These are phyloP conservation scores for Colletotrichum somersetense DNA, from an alignment of 2,329 filamentous ascomycete genomes.

Conservation along the genomic window DNA sequence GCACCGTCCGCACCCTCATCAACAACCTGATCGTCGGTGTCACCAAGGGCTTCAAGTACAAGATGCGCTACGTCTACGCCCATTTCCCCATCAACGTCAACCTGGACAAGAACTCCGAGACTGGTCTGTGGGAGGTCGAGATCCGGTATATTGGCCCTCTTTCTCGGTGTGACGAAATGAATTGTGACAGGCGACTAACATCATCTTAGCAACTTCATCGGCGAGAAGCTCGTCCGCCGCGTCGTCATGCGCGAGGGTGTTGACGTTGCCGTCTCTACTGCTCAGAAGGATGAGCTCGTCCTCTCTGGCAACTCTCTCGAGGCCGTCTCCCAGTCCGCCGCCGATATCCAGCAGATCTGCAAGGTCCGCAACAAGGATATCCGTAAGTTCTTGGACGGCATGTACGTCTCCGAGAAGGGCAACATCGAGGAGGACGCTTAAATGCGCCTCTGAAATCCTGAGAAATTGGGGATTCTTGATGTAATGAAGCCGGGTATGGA, in stretches of 20 bases:
- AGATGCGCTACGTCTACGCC: conserved; percentile 99
- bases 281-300: conserved; percentile 97
- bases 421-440: conserved; percentile 84
- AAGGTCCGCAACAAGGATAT: conserved; percentile 99
- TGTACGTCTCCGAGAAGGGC: conserved; percentile 99
- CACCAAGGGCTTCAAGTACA: conserved; percentile 99
- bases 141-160: conserved; percentile 78
- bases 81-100: conserved; percentile 99
- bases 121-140: conserved; percentile 90
- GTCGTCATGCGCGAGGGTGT: conserved; percentile 92
- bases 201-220: conserved; percentile 86
- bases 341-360: conserved; percentile 99
- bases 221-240: conserved; percentile 98
- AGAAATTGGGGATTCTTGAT: conserved; percentile 10
- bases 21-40: conserved; percentile 99
- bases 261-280: conserved; percentile 88
- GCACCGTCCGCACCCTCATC: conserved; percentile 97
- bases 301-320: conserved; percentile 95
- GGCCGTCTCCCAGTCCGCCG: conserved; percentile 96
- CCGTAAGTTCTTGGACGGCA: conserved; percentile 99
- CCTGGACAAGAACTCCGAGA: conserved; percentile 95
- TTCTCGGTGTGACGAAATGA: too few species aligned
- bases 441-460: conserved; percentile 44
- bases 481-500: conserved; percentile 8
- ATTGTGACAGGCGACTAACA: conserved; percentile 13